A percentile compares a stretch with the other conserved stretches of the same genome.
These are phyloP conservation scores for Fusarium sp. DNA, from an alignment of 2,329 filamentous ascomycete species.

Conservation along the genomic window DNA sequence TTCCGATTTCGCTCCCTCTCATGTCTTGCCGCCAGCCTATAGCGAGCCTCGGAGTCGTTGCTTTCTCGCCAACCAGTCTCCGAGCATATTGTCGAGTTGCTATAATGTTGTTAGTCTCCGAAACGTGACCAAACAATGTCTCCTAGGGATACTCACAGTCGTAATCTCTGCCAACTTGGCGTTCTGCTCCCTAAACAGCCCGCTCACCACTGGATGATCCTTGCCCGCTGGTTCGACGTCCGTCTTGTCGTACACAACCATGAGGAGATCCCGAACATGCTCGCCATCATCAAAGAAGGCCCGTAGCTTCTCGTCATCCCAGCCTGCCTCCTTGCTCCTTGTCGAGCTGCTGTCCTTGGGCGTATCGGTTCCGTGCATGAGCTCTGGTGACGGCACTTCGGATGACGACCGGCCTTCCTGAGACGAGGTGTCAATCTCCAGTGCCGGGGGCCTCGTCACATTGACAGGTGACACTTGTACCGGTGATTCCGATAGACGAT, in stretches of 20 bases:
- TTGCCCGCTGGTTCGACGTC: constrained; percentile 81
- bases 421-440: constrained; percentile 78
- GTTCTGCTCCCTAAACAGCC: constrained; percentile 88
- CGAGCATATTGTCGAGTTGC: constrained; percentile 89
- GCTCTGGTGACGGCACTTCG: constrained; percentile 74
- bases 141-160: constrained; percentile 62
- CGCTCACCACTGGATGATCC: constrained; percentile 87
- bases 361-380: constrained; percentile 61
- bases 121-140: neutral
- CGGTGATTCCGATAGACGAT: constrained; percentile 75
- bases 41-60: constrained; percentile 68
- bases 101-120: constrained; percentile 49
- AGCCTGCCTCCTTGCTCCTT: constrained; percentile 64
- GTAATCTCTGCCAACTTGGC: constrained; percentile 89
- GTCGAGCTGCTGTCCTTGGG: constrained; percentile 53
- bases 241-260: constrained; percentile 93
- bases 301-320: constrained; percentile 88
- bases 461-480: constrained; percentile 63
- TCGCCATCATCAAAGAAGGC: constrained; percentile 92
- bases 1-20: constrained; percentile 3
- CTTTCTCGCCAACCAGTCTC: constrained; percentile 82
- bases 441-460: constrained; percentile 69
- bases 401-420: constrained; percentile 74
- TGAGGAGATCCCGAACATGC: constrained; percentile 89
- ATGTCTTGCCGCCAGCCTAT: constrained; percentile 42